Evolutionary conservation across 305 asterid species (phyloP).

Genomic region (Fraxinus xanthoxyloides): DNA sequence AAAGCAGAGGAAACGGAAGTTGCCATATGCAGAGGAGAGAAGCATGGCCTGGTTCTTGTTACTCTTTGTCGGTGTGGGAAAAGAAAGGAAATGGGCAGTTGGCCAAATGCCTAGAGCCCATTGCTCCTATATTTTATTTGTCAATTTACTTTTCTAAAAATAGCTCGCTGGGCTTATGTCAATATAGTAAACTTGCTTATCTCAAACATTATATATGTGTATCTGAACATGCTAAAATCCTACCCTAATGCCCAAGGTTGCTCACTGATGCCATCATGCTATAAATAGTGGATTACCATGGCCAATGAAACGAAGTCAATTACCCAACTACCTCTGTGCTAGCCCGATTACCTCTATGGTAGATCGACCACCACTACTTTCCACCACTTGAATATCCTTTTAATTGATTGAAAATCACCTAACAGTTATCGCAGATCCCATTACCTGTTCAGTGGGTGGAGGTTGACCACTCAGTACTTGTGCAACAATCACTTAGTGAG

Average conservation of each 20-base stretch:
- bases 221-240: not conserved
- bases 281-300: not conserved
- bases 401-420: not conserved
- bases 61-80: not conserved
- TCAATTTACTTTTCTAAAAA: not conserved
- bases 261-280: not conserved
- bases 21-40: slow-evolving; percentile 38
- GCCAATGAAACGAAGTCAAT: not conserved
- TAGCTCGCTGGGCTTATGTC: not conserved
- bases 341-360: not conserved
- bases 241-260: not conserved
- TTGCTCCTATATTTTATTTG: not conserved
- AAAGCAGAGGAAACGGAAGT: slow-evolving; percentile 19
- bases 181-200: not conserved
- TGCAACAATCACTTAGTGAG: too few relatives aligned
- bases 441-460: not conserved
- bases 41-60: slow-evolving; percentile 21
- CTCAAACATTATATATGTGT: not conserved
- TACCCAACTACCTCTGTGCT: not conserved
- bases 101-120: not conserved
- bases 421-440: not conserved
- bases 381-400: too few relatives aligned
- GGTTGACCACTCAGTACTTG: not conserved
- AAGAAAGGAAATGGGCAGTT: not conserved
- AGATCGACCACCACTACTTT: too few relatives aligned